These are phyloP conservation scores for Moesziomyces sp. DNA, from an alignment of 1,284 basidiomycete species.

Conservation along the genomic window DNA sequence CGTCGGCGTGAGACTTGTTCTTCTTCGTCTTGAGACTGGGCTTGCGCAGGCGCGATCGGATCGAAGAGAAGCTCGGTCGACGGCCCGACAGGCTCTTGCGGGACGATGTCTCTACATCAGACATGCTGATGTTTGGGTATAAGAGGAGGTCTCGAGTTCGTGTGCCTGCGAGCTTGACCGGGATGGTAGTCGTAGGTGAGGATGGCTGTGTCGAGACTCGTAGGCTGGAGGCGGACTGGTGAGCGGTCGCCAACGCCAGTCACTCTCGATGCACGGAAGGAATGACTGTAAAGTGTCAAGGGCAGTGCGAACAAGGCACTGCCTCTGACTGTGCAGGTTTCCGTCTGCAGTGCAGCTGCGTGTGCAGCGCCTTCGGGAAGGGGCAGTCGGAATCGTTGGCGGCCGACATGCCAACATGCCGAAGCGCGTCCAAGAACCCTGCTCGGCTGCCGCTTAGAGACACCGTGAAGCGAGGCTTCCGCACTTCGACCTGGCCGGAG, in stretches of 20 bases:
- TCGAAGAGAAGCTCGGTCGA: conserved; percentile 38
- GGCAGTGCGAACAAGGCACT: too few species aligned
- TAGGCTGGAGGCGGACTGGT: too few species aligned
- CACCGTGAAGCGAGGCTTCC: neutral
- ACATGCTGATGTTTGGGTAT: conserved; percentile 10
- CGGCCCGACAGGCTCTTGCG: conserved; percentile 33
- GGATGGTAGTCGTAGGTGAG: too few species aligned
- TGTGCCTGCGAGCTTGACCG: too few species aligned
- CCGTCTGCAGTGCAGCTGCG: too few species aligned
- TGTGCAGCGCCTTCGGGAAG: neutral
- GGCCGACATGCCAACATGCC: neutral
- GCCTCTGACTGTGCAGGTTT: too few species aligned
- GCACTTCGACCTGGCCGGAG: neutral
- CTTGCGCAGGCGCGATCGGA: conserved; percentile 30
- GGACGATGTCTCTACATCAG: conserved; percentile 21
- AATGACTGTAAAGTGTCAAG: too few species aligned
- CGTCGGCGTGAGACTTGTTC: conserved; percentile 5
- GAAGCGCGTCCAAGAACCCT: neutral
- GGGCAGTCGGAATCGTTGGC: neutral
- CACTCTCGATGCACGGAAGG: too few species aligned
- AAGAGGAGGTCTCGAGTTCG: neutral
- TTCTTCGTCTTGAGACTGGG: conserved; percentile 17
- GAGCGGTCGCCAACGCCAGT: too few species aligned
- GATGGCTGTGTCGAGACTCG: too few species aligned
- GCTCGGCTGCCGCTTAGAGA: neutral